Conservation (phyloP, 163 green algal species). For the Volvox carteri region DNA sequence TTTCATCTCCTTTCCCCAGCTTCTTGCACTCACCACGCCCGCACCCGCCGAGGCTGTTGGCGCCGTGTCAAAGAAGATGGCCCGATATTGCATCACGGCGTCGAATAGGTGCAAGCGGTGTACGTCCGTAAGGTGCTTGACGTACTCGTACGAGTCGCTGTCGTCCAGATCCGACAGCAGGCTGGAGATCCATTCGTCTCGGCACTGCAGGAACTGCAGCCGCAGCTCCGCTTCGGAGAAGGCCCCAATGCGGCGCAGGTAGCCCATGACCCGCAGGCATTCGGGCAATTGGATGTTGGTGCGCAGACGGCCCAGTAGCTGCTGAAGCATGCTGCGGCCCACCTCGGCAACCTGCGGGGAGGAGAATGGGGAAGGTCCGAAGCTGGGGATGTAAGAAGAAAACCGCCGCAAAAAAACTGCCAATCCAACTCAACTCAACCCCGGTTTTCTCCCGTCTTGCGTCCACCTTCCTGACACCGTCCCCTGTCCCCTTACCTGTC, state of each 20-base stretch:
- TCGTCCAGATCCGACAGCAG: slow-evolving; percentile 81
- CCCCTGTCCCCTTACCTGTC: slow-evolving; percentile 73
- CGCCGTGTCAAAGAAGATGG: slow-evolving; percentile 90
- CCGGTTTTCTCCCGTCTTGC: too few relatives aligned
- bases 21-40: slow-evolving; percentile 31
- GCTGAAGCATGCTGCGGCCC: slow-evolving; percentile 83
- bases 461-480: too few relatives aligned
- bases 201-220: slow-evolving; percentile 84
- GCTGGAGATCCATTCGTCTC: slow-evolving; percentile 83
- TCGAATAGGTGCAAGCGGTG: slow-evolving; percentile 98
- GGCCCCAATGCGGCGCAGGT: slow-evolving; percentile 90
- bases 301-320: slow-evolving; percentile 89
- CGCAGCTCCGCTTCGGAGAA: slow-evolving; percentile 91
- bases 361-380: background rate
- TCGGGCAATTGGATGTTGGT: slow-evolving; percentile 94
- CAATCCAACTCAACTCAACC: too few relatives aligned
- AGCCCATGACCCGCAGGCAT: slow-evolving; percentile 96
- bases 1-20: too few relatives aligned
- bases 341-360: slow-evolving; percentile 70
- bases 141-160: slow-evolving; percentile 86
- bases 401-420: too few relatives aligned
- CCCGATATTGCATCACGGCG: slow-evolving; percentile 97
- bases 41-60: background rate
- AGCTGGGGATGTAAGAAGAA: background rate
- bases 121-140: slow-evolving; percentile 92